These are phyloP conservation scores for Ottelia alismoides DNA, from an alignment of 106 monocot species.

Conservation along the genomic window DNA sequence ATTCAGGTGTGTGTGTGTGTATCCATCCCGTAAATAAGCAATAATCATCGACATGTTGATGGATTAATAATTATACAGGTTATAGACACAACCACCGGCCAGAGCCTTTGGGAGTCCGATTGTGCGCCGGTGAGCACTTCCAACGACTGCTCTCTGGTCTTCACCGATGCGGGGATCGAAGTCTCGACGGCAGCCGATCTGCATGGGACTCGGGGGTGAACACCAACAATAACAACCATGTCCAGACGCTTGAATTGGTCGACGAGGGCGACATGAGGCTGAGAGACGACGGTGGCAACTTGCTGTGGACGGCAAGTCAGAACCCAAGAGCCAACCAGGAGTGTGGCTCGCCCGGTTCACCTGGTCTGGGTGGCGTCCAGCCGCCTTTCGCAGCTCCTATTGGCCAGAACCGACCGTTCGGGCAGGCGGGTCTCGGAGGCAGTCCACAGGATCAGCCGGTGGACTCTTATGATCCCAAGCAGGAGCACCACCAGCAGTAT, in stretches of 20 bases:
- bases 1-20: constrained; percentile 42
- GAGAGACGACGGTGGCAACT: constrained; percentile 40
- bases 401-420: constrained; percentile 12
- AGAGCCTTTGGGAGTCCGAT: constrained; percentile 63
- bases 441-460: neutral
- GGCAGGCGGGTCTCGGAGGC: constrained; percentile 3
- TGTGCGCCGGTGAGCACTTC: constrained; percentile 45
- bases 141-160: constrained; percentile 54
- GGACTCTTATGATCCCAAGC: too few species aligned
- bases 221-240: constrained; percentile 20
- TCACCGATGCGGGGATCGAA: constrained; percentile 45
- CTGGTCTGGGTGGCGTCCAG: constrained; percentile 24
- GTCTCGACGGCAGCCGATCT: constrained; percentile 48
- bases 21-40: too few species aligned
- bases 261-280: constrained; percentile 74
- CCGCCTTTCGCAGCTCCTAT: constrained; percentile 36
- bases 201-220: constrained; percentile 40
- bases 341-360: constrained; percentile 11
- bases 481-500: constrained; percentile 11
- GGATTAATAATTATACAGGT: too few species aligned
- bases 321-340: constrained; percentile 20
- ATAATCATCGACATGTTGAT: too few species aligned
- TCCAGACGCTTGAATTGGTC: constrained; percentile 41
- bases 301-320: constrained; percentile 72
- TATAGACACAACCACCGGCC: constrained; percentile 15